A percentile compares a stretch with the other conserved stretches of the same genome.
Conservation (phyloP, 257 asterid genomes). For the Nicotiana paniculata region DNA sequence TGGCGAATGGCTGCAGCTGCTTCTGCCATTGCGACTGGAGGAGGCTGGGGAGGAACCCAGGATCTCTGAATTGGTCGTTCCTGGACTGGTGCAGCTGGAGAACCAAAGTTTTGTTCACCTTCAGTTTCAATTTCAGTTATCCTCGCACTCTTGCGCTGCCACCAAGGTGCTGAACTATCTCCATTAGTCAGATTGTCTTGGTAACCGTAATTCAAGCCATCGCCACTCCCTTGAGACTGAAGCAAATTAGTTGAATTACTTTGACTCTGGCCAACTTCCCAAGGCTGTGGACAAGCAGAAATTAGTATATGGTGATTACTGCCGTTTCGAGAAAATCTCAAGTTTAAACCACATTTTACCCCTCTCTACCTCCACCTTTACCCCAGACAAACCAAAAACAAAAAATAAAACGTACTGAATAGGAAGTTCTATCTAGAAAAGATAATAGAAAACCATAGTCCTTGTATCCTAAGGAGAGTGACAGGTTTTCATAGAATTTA, state of each 20-base stretch:
- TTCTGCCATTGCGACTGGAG: constrained; percentile 86
- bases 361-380: neutral
- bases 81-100: constrained; percentile 19
- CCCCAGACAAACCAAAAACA: neutral
- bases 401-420: neutral
- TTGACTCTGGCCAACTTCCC: constrained; percentile 68
- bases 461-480: neutral
- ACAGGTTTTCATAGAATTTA: neutral
- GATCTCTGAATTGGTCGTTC: constrained; percentile 53
- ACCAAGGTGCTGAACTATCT: constrained; percentile 45
- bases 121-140: constrained; percentile 57
- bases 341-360: neutral
- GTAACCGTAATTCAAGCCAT: constrained; percentile 20
- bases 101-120: constrained; percentile 34
- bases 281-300: constrained; percentile 55
- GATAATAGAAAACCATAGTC: neutral
- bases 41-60: constrained; percentile 98
- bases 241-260: constrained; percentile 31
- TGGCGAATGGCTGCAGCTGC: constrained; percentile 96
- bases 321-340: neutral
- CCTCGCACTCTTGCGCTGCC: constrained; percentile 52
- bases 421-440: neutral
- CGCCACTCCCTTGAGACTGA: constrained; percentile 39
- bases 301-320: neutral
- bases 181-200: constrained; percentile 43